These are phyloP conservation scores for Rhizoclosmatium globosum DNA, from an alignment of 192 early-diverging fungal genomes.

Conservation along the genomic window DNA sequence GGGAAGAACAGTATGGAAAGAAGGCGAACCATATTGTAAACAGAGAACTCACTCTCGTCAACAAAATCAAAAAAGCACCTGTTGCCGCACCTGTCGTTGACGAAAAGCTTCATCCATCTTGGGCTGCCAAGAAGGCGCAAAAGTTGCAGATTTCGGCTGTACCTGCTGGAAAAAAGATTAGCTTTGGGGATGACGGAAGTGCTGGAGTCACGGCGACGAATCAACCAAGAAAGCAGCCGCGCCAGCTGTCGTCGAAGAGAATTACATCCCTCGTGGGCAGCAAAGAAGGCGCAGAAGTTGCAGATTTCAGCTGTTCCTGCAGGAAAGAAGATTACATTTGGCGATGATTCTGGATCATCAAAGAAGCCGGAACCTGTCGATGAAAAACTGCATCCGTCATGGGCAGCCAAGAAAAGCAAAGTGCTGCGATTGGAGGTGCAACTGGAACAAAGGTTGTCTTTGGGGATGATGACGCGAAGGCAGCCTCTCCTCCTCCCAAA, in stretches of 20 bases:
- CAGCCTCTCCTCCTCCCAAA: background rate
- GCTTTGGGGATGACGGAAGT: conserved; percentile 15
- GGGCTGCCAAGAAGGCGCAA: conserved; percentile 33
- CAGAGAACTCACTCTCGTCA: conserved; percentile 17
- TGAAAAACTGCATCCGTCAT: conserved; percentile 42
- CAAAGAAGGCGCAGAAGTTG: conserved; percentile 30
- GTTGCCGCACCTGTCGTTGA: background rate
- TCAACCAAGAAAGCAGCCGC: conserved; percentile 7
- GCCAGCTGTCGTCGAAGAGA: conserved; percentile 1
- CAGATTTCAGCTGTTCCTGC: conserved; percentile 18
- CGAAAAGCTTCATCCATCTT: conserved; percentile 26
- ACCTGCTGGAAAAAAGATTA: conserved; percentile 22
- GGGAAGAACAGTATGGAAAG: conserved; percentile 47
- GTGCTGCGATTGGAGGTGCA: background rate
- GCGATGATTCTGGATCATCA: conserved; percentile 1
- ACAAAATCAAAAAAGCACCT: conserved; percentile 18
- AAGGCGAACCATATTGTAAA: conserved; percentile 48
- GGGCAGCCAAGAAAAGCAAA: conserved; percentile 42
- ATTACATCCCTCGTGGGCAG: conserved; percentile 28
- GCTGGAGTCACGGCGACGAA: background rate
- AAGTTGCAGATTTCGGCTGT: conserved; percentile 11
- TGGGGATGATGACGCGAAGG: conserved; percentile 33
- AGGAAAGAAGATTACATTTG: conserved; percentile 24
- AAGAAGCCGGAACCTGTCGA: background rate
- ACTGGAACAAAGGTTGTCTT: conserved; percentile 47